Base-by-base conservation (phyloP, 2,329 filamentous ascomycete species). In the Macrophomina pseudophaseolina region DNA sequence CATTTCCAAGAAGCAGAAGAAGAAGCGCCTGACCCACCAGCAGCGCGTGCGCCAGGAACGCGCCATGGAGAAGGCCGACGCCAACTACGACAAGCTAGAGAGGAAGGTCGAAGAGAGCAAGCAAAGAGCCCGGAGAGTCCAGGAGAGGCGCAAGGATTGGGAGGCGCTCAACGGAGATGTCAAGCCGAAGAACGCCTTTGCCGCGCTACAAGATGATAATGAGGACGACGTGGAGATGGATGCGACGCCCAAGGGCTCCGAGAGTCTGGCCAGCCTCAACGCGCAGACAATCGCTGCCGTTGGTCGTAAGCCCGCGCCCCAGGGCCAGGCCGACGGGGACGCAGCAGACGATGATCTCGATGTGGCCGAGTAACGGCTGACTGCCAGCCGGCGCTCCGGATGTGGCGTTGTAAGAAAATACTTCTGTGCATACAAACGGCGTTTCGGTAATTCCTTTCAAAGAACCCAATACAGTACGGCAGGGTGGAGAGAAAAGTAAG, bases 1-100 rank as follows among this genome's bases (percentile, higher is more conserved):
- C 35, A 84, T 94, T 9, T 80, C 81, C 65, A 93, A 91, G 78
- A 92, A 90, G 79, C 74, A 81, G 68, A 91, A 88, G 76, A 80
- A 81, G 68, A 87, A 87, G 72, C 79, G 78, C 23, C 70, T 85
- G 70, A 84, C 82, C 32, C 82, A 84, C 60, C 80, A 83, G 7
- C 87, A 89, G 74, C 80, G 83, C 5, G 71, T 82, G 64, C 81
- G 87, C 49, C 85, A 84, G 58, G 80, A 85, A 69, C 84, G 83
- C 72, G 84, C 82, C 18, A 75, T 88, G 49, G 86, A 87, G 70
- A 81, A 83, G 68, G 87, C 85, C 7, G 86, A 86, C 66, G 78
- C 80, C 16, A 81, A 84, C 42, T 76, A 84, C 68, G 85, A 86
- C 68, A 86, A 84, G 74, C 73, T 84, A 49, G 84, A 87, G 74